Percentiles rank a stretch among this genome's conserved stretches.
These are phyloP conservation scores for Camellia japonica DNA, from an alignment of 148 eudicot genomes.

Conservation along the genomic window DNA sequence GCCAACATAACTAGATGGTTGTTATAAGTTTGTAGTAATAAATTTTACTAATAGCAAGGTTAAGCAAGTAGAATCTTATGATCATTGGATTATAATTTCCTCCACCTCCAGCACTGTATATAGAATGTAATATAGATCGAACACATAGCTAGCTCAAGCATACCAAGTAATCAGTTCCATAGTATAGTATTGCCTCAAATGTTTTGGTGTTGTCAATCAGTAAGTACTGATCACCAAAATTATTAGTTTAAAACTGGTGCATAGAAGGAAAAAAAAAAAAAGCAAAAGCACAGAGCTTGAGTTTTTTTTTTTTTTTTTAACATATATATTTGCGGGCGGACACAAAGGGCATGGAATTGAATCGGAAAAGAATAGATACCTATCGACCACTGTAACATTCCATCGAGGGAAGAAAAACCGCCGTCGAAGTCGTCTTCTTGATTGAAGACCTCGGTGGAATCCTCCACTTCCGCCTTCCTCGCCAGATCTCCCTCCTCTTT, in stretches of 20 bases:
- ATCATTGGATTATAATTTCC: too few species aligned
- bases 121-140: too few species aligned
- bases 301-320: too few species aligned
- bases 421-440: conserved; percentile 64
- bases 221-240: too few species aligned
- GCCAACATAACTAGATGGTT: too few species aligned
- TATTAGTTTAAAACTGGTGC: too few species aligned
- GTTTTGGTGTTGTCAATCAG: too few species aligned
- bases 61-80: not conserved
- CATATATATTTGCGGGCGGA: not conserved
- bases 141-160: too few species aligned
- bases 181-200: too few species aligned
- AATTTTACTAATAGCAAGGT: not conserved
- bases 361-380: conserved; percentile 36
- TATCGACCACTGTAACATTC: conserved; percentile 93
- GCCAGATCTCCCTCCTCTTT: conserved; percentile 51
- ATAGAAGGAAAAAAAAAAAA: not conserved
- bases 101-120: too few species aligned
- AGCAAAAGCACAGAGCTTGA: not conserved
- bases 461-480: conserved; percentile 47
- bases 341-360: not conserved
- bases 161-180: too few species aligned
- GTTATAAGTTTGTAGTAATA: too few species aligned
- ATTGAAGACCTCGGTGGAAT: conserved; percentile 32
- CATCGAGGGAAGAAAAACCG: conserved; percentile 89